phyloP scores from a whole-genome alignment of 768 basidiomycete species.

The Trametes punicea region DNA sequence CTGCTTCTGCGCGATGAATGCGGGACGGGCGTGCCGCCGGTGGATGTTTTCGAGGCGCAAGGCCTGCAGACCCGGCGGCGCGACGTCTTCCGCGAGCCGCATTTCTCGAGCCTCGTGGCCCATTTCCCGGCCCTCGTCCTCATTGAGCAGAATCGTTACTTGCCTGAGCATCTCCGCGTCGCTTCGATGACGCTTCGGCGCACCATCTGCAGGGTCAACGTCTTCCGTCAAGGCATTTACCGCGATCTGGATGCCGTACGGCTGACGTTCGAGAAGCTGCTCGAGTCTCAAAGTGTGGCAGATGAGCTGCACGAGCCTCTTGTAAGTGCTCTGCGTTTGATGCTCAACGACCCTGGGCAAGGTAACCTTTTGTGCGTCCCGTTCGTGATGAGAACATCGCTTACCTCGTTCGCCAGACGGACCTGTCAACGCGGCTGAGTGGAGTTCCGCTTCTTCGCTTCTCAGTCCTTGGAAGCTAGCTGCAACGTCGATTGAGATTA shows the following conservation, averaged over 20 bases:
- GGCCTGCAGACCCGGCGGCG: conserved; percentile 66
- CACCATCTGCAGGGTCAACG: conserved; percentile 54
- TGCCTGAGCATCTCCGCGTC: conserved; percentile 48
- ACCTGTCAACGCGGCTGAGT: conserved; percentile 13
- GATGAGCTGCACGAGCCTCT: conserved; percentile 52
- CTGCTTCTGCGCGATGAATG: conserved; percentile 56
- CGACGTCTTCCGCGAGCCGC: conserved; percentile 61
- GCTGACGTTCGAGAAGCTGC: conserved; percentile 60
- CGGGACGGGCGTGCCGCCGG: conserved; percentile 35
- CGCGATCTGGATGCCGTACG: conserved; percentile 70
- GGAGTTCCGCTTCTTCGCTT: conserved; percentile 45
- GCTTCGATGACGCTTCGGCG: conserved; percentile 52
- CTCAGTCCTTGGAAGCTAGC: conserved; percentile 83
- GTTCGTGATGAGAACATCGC: not conserved
- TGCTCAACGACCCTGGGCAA: conserved; percentile 60
- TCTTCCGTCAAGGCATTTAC: conserved; percentile 76
- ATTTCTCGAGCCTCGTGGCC: conserved; percentile 60
- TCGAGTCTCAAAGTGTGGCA: conserved; percentile 35
- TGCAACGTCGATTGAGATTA: conserved; percentile 76
- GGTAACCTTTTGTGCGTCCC: conserved; percentile 40
- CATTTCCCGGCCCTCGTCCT: conserved; percentile 69
- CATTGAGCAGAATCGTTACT: conserved; percentile 57
- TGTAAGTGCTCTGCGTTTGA: conserved; percentile 61
- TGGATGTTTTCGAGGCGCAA: conserved; percentile 62
- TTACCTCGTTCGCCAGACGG: conserved; percentile 3